Percentiles rank a stretch among this genome's conserved stretches.
phyloP scores from a whole-genome alignment of 2,329 filamentous ascomycete species.

The Bretziella fagacearum region DNA sequence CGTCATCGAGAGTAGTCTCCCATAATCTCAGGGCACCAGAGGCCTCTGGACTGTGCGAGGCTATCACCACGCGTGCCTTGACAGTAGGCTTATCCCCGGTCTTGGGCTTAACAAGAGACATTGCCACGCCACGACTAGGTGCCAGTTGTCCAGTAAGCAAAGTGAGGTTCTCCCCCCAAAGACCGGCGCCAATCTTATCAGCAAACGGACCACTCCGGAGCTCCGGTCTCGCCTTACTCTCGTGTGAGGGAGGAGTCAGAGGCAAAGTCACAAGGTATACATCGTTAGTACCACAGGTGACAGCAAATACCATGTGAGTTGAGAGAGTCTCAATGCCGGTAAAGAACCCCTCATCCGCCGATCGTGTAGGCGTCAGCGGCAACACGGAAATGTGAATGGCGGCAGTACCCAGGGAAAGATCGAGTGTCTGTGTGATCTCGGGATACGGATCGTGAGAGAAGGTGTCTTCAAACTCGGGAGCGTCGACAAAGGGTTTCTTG shows the following conservation, averaged over 20 bases:
- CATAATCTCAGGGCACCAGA: conserved; percentile 41
- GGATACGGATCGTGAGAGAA: conserved; percentile 34
- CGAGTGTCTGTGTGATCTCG: conserved; percentile 41
- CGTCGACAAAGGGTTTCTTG: conserved; percentile 29
- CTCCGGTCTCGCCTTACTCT: conserved; percentile 39
- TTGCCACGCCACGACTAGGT: conserved; percentile 37
- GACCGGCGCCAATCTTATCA: conserved; percentile 39
- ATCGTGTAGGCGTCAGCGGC: conserved; percentile 30
- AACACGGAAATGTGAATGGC: conserved; percentile 39
- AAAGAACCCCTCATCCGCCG: conserved; percentile 32
- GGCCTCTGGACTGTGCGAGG: conserved; percentile 42
- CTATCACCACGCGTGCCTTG: conserved; percentile 34
- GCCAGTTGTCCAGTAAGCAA: conserved; percentile 36
- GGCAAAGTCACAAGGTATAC: conserved; percentile 42
- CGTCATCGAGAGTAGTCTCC: conserved; percentile 35
- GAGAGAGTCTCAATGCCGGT: conserved; percentile 32
- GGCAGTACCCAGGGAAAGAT: conserved; percentile 40
- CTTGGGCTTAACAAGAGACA: conserved; percentile 31
- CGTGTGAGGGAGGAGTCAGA: conserved; percentile 42
- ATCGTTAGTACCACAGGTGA: conserved; percentile 40
- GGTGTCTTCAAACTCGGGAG: conserved; percentile 40
- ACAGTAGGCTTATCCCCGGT: conserved; percentile 22
- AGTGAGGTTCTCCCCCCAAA: conserved; percentile 45
- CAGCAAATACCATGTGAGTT: conserved; percentile 43
- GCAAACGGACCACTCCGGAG: conserved; percentile 34